Base-by-base conservation (phyloP, 148 eudicot genomes). In the Polygonum maritimum region DNA sequence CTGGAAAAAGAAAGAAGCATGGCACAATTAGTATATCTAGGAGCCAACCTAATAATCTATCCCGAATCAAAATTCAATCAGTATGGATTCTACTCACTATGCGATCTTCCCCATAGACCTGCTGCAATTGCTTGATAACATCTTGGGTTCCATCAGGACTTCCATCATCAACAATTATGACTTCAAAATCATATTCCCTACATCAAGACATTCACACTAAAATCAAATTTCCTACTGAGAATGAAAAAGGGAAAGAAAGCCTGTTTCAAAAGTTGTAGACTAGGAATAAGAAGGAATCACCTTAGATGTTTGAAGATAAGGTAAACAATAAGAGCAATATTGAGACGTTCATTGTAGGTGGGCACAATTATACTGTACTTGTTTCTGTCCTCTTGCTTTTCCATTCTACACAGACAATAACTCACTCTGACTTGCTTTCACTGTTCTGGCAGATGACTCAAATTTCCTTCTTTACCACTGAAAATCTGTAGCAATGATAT, bases 141-240 rank as follows among this genome's bases (percentile, higher is more conserved):
- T 90, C 92, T 86, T 95, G 99, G 76, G 99, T 95, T 81, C 99
- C 96, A 82, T 95, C 99, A 18, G 97, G 99, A 85, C 97, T 92
- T 78, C 99, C 99, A 83, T 95, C 99, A 89, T 95, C 99, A 69
- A 95, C 99, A 45, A 95, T 78, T 52, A 95, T 88, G 63, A 95
- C 82, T 83, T 95, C 98, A 81, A 95, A 92, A 85, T 95, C 89
- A 58, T 88, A 86, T 76, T 87, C 89, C 93, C 98, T 95, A 69
- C 3, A 67, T 55, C 75, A 78, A 69, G 26, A 57, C 22, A 45
- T 44, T 51, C 75, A 72, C 49, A 69, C 9, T 22, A 69, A 14
- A 19, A 72, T 44, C 52, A 72, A 44, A 21, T 36, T 57, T 16
- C 19, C 33, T 21, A 21, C 31, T 57, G 63, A 51, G 31, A 57